Evolutionary conservation across 495 filamentous ascomycete genomes (phyloP).

Genomic region (Aspergillus sclerotiicarbonarius): DNA sequence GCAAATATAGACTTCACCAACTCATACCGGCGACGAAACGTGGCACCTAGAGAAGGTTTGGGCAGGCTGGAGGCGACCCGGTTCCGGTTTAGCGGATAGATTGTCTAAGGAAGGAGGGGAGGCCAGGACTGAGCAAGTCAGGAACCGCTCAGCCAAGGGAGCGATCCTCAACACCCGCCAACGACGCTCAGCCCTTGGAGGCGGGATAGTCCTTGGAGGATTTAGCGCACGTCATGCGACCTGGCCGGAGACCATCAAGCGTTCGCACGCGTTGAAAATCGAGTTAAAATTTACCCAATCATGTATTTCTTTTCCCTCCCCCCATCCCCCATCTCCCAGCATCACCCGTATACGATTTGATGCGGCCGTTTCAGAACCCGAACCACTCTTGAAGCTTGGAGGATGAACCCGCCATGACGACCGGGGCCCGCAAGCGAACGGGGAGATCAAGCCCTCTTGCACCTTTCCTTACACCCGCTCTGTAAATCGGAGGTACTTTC

Average conservation of each 20-base stretch:
- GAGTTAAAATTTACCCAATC: constrained; percentile 12
- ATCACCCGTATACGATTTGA: constrained; percentile 8
- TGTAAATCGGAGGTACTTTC: constrained; percentile 1
- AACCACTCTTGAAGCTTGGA: constrained; percentile 3
- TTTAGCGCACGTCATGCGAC: constrained; percentile 16
- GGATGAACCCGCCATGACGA: constrained; percentile 8
- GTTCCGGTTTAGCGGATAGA: constrained; percentile 74
- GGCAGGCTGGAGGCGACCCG: constrained; percentile 79
- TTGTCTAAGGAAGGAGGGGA: neutral
- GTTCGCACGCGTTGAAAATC: constrained; percentile 9
- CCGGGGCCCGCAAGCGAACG: neutral
- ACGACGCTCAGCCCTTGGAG: constrained; percentile 11
- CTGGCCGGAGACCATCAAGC: constrained; percentile 8
- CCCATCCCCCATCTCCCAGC: neutral
- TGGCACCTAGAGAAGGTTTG: constrained; percentile 88
- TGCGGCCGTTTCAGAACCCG: constrained; percentile 15
- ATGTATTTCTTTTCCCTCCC: constrained; percentile 11
- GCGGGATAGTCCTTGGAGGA: constrained; percentile 6
- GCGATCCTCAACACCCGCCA: neutral
- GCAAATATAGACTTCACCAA: constrained; percentile 76
- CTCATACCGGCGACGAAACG: constrained; percentile 85
- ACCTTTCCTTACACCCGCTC: neutral
- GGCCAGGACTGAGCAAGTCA: constrained; percentile 7
- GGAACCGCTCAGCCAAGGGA: constrained; percentile 3
- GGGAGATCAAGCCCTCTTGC: neutral